Evolutionary conservation across 257 asterid genomes (phyloP).

Genomic region (Ehretia macrophylla): DNA sequence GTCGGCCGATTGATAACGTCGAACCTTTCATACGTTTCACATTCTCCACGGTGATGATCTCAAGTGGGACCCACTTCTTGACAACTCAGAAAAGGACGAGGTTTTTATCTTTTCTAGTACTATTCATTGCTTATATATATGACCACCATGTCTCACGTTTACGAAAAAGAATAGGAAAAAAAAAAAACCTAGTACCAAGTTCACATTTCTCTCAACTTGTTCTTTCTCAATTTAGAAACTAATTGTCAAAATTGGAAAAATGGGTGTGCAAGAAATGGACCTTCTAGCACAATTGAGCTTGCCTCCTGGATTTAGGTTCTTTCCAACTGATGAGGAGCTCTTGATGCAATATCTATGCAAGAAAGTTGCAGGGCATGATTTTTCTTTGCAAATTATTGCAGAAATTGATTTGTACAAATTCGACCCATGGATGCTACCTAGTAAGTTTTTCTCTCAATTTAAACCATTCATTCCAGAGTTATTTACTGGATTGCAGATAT

Average conservation of each 20-base stretch:
- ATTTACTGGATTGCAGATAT: too few relatives aligned
- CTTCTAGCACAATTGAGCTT: constrained; percentile 71
- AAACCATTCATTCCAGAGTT: too few relatives aligned
- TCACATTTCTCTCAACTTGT: too few relatives aligned
- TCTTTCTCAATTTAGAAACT: neutral
- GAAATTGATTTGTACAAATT: constrained; percentile 76
- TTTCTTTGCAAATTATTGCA: constrained; percentile 57
- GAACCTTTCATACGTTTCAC: neutral
- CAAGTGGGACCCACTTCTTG: neutral
- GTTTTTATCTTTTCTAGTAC: neutral
- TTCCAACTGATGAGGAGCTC: constrained; percentile 88
- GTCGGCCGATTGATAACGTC: neutral
- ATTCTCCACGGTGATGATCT: neutral
- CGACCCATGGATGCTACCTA: constrained; percentile 79
- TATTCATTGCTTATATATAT: neutral
- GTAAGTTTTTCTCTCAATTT: constrained; percentile 30
- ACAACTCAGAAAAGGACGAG: neutral
- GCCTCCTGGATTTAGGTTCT: constrained; percentile 89
- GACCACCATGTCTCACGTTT: neutral
- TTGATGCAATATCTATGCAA: constrained; percentile 65
- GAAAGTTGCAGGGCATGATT: constrained; percentile 70
- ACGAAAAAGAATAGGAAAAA: too few relatives aligned
- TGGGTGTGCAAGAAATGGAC: constrained; percentile 62
- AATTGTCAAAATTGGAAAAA: constrained; percentile 15
- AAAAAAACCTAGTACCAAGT: too few relatives aligned